Evolutionary conservation across 2,329 filamentous ascomycete species (phyloP), one percentile per base, ranked within the genome.

Genomic region (Beauveria asiatica): DNA sequence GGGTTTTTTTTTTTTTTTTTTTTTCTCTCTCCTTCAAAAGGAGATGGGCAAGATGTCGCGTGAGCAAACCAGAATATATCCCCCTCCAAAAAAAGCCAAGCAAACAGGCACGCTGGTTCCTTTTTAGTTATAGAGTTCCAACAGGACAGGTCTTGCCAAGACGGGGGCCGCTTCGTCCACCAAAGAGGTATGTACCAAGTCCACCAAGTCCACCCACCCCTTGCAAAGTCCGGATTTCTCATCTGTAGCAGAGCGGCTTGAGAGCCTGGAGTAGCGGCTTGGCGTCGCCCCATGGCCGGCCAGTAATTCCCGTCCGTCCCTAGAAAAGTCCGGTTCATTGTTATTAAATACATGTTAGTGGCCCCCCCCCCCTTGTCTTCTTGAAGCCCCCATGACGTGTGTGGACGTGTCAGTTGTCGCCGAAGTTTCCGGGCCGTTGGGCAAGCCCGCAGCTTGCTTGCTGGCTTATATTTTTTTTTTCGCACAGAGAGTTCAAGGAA

Each of bases 241-340:
- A 5, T 21, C 39, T 54, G 45, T 44, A 57, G 27, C 16, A 39
- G 23, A 27, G 17, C 33, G 56, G 56, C 56, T 51, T 33, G 56
- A 57, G 45, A 57, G 54, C 30, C 19, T 49, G 56, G 45, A 51
- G 56, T 58, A 33, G 56, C 19, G 57, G 23, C 57, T 59, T 59
- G 57, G 48, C 48, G 48, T 5, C n/a, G 57, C 57, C 48, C 56
- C 23, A n/a, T 33, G 23, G 17, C 56, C 30, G 46, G 57, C 57
- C 57, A 59, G 48, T 52, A 8, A 13, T 13, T n/a, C 48, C 13
- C 8, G 39, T 17, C n/a, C 9, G 9, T 52, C 46, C 33, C 16
- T 41, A 52, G 11, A 45, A 57, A 59, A 50, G 21, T n/a, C 46
- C 37, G 37, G 11, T 39, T 37, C 33, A 21, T 16, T 48, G 25